Evolutionary conservation across 345 rosid species (phyloP), one percentile per base, ranked within the genome.

Genomic region (Aquilaria yunnanensis): DNA sequence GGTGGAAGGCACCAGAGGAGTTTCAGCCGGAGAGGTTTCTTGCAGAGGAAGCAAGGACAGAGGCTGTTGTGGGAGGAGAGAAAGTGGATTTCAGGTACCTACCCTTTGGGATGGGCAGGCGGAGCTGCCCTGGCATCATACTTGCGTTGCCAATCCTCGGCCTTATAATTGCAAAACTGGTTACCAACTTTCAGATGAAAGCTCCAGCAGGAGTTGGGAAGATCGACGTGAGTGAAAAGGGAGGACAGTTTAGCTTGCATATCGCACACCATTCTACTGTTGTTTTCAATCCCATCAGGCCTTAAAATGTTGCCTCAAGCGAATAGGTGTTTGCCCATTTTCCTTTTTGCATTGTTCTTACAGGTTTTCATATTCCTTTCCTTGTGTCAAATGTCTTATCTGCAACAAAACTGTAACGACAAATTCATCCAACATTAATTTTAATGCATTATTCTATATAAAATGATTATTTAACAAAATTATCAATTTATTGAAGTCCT

Each of bases 191-290:
- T 45, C 82, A 76, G 66, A 64, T 83, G 78, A 73, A 33, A 67
- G 32, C 77, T 46, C 87, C 85, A 4, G 47, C 68, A 0, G 82
- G 71, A 14, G 13, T 54, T 5, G 68, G 68, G 37, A 76, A 76
- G 81, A 66, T 81, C 30, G 87, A 86, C 32, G 79, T 69, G 57
- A 76, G 67, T 29, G 87, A 80, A 54, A 86, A 81, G 51, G 92
- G 87, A 56, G 92, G 92, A 14, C 92, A 83, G 62, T 83, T 86
- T 76, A 83, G 87, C 64, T 61, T 83, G 74, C 87, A 83, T 56
- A 81, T 83, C 7, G 83, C 83, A 23, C 72, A 73, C 46, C 87
- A 83, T 65, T 86, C 92, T 6, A 76, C 82, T 0, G 82, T 86
- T 37, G 87, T 72, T 5, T 80, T 83, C 57, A 7, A 72, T 32